Base-by-base conservation (phyloP, 768 basidiomycete genomes). In the Lentinula aciculospora region DNA sequence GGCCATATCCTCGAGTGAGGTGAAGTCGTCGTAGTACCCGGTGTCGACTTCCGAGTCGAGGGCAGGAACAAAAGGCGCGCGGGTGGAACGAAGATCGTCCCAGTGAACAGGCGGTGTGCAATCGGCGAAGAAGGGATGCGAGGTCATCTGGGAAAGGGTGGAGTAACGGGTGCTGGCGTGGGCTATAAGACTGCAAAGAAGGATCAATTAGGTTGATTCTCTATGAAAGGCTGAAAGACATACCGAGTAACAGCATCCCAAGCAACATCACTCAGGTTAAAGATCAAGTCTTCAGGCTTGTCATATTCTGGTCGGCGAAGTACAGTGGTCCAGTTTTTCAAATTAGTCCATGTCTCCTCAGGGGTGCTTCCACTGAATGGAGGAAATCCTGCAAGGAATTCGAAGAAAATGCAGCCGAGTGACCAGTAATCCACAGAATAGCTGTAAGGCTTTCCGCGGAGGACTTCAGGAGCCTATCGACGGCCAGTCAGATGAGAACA, bases 391-490 rank as follows among this genome's bases (percentile, higher is more conserved):
- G 93, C 90, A 15, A 96, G 77, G 70, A 96, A 95, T 74, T 99
- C 97, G 73, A 98, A 99, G 25, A 99, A 75, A 64, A 99, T 98
- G 71, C 97, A 98, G 5, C 97, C 97, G 7, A 99, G 81, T 1
- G 94, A 96, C 97, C 97, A 98, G 65, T 90, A 98, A 72, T 99
- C 97, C 48, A 98, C 97, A 0, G 92, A 92, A 71, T 89, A 98
- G 0, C 89, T 88, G 72, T 99, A 99, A 0, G 94, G 90, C 71
- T 94, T 94, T 34, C 91, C 96, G 28, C 95, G 84, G 25, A 98
- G 81, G 21, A 98, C 94, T 67, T 94, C 92, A 0, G 92, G 90
- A 1, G 97, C 85, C 80, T 81, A n/a, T n/a, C n/a, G 56, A 12
- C 12, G 31, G 23, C 12, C 32, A 54, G 15, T 48, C 21, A 25